A percentile compares a stretch with the other conserved stretches of the same genome.
Conservation (phyloP, 352 stramenopile species). For the Peronospora belbahrii region DNA sequence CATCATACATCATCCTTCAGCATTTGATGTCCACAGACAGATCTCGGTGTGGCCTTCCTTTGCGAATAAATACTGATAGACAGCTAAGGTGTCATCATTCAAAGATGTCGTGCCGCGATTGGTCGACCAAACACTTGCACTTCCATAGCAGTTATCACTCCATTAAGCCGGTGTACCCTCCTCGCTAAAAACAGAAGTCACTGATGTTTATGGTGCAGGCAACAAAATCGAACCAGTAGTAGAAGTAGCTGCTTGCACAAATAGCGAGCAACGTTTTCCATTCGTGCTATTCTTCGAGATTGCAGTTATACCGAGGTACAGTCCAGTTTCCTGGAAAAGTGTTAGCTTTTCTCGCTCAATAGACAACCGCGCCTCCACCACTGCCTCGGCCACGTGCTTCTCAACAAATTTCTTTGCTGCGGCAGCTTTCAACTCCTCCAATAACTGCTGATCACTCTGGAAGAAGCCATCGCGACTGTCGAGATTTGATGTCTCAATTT, state of each 20-base stretch:
- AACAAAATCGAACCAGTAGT: conserved; percentile 21
- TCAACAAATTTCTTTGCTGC: conserved; percentile 65
- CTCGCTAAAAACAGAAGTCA: conserved; percentile 28
- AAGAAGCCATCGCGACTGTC: conserved; percentile 7
- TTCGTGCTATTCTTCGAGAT: conserved; percentile 20
- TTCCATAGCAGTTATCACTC: conserved; percentile 33
- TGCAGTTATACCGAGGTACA: conserved; percentile 39
- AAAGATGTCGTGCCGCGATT: conserved; percentile 32
- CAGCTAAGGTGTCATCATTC: conserved; percentile 34
- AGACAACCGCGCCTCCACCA: conserved; percentile 46
- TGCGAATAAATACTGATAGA: conserved; percentile 22
- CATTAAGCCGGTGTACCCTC: conserved; percentile 27
- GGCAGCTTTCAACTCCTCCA: conserved; percentile 43
- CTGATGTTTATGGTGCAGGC: conserved; percentile 14
- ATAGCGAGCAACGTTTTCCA: conserved; percentile 14
- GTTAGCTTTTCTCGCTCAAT: conserved; percentile 67
- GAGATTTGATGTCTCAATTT: conserved; percentile 6
- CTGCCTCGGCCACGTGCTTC: conserved; percentile 60
- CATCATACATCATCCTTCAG: conserved; percentile 25
- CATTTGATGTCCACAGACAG: conserved; percentile 22
- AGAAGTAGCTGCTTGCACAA: conserved; percentile 24
- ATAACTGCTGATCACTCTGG: conserved; percentile 29
- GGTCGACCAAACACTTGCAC: conserved; percentile 41
- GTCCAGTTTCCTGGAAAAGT: conserved; percentile 56
- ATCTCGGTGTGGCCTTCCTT: conserved; percentile 30